phyloP scores from a whole-genome alignment of 495 filamentous ascomycete species.

The Achaetomiella virescens region DNA sequence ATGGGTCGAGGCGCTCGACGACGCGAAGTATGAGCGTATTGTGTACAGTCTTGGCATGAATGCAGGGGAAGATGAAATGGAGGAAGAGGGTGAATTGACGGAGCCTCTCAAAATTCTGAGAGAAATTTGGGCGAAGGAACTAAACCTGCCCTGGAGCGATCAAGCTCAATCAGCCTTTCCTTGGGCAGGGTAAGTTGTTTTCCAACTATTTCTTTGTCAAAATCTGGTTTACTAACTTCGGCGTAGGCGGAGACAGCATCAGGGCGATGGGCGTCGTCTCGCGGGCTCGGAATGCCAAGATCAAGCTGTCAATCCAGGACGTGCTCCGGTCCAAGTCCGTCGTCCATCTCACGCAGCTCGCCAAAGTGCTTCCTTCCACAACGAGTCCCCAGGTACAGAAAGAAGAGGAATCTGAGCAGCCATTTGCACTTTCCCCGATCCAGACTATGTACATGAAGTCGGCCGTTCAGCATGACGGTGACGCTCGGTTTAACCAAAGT shows the following conservation, averaged over 20 bases:
- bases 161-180: conserved; percentile 14
- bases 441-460: conserved; percentile 52
- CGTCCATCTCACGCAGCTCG: conserved; percentile 20
- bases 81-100: conserved; percentile 6
- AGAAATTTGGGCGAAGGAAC: conserved; percentile 18
- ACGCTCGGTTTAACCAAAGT: conserved; percentile 59
- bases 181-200: conserved; percentile 20
- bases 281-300: conserved; percentile 14
- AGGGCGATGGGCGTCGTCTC: conserved; percentile 25
- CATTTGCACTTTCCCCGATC: conserved; percentile 55
- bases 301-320: conserved; percentile 19
- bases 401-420: conserved; percentile 35
- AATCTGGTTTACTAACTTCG: conserved; percentile 1
- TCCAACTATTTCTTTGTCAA: neutral
- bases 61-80: neutral
- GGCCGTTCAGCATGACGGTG: conserved; percentile 34
- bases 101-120: conserved; percentile 8
- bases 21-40: conserved; percentile 14
- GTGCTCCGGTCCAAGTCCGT: conserved; percentile 27
- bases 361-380: conserved; percentile 6
- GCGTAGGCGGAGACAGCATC: conserved; percentile 22
- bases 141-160: conserved; percentile 15
- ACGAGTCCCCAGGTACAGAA: neutral
- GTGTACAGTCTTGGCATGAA: conserved; percentile 7
- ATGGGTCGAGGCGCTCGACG: conserved; percentile 17